phyloP scores from a whole-genome alignment of 164 flowering plant species.

The Kalanchoe fedtschenkoi region DNA sequence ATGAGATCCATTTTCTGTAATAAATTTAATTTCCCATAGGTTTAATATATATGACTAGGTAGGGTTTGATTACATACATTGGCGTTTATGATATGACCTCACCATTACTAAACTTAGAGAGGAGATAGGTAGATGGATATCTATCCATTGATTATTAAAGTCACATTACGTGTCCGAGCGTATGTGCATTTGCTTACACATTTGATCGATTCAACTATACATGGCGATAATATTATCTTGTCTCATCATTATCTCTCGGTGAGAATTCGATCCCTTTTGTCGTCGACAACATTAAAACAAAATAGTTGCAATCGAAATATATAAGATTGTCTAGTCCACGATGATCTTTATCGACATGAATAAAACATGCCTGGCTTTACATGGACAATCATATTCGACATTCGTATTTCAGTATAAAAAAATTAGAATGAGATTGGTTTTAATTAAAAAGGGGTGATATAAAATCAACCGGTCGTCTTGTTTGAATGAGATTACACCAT shows the following conservation, averaged over 20 bases:
- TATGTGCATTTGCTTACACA: background rate
- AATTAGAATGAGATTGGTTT: too few relatives aligned
- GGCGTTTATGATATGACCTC: constrained; percentile 4
- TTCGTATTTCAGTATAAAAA: background rate
- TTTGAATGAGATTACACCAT: too few relatives aligned
- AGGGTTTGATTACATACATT: background rate
- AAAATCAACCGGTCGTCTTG: too few relatives aligned
- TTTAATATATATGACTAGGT: background rate
- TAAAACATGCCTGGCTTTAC: background rate
- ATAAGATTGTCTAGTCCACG: too few relatives aligned
- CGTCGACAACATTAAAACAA: too few relatives aligned
- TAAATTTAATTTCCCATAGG: too few relatives aligned
- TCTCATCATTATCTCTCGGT: background rate
- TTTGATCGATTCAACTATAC: background rate
- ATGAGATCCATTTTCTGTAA: too few relatives aligned
- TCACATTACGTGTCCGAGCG: background rate
- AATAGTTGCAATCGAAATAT: too few relatives aligned
- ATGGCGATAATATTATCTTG: background rate
- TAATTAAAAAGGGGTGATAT: too few relatives aligned
- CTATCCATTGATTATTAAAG: background rate
- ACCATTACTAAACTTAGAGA: background rate
- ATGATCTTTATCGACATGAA: constrained; percentile 1
- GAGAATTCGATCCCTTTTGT: too few relatives aligned
- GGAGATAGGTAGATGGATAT: background rate
- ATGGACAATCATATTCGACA: background rate